phyloP scores from a whole-genome alignment of 208 protist species.

The Leishmania major region DNA sequence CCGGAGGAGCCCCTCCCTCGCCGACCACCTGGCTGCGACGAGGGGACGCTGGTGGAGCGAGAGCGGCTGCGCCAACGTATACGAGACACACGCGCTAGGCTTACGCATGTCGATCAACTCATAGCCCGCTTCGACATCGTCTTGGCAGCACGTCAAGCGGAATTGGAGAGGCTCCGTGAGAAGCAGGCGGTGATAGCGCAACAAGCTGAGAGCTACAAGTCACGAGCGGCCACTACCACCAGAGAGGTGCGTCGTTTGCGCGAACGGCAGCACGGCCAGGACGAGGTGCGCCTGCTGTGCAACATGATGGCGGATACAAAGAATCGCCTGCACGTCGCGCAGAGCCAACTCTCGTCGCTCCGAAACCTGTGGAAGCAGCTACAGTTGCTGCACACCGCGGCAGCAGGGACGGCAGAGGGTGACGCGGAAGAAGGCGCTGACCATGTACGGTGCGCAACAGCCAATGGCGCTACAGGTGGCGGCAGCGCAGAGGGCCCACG shows the following conservation, averaged over 20 bases:
- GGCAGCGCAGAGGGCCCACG: not conserved
- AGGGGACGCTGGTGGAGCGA: conserved; percentile 5
- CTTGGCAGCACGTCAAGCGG: conserved; percentile 21
- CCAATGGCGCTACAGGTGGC: not conserved
- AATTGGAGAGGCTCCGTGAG: conserved; percentile 14
- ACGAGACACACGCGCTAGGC: conserved; percentile 6
- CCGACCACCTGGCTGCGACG: not conserved
- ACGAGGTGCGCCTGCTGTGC: conserved; percentile 61
- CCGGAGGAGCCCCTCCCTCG: conserved; percentile 22
- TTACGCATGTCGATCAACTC: conserved; percentile 17
- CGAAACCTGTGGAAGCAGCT: conserved; percentile 38
- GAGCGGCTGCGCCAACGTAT: conserved; percentile 12
- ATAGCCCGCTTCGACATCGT: conserved; percentile 18
- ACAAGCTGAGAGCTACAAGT: conserved; percentile 27
- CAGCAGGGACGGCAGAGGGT: not conserved
- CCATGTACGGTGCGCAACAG: not conserved
- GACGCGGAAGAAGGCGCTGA: not conserved
- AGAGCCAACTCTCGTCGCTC: conserved; percentile 38
- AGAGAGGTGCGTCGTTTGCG: conserved; percentile 29
- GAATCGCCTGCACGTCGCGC: conserved; percentile 37
- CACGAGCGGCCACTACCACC: conserved; percentile 12
- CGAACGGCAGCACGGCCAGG: conserved; percentile 42
- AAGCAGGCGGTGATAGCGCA: conserved; percentile 24
- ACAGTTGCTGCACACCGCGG: conserved; percentile 30
- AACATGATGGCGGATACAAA: conserved; percentile 64